Evolutionary conservation across 192 early-diverging fungal species (phyloP).

Genomic region (Globomyces pollinis-pini): DNA sequence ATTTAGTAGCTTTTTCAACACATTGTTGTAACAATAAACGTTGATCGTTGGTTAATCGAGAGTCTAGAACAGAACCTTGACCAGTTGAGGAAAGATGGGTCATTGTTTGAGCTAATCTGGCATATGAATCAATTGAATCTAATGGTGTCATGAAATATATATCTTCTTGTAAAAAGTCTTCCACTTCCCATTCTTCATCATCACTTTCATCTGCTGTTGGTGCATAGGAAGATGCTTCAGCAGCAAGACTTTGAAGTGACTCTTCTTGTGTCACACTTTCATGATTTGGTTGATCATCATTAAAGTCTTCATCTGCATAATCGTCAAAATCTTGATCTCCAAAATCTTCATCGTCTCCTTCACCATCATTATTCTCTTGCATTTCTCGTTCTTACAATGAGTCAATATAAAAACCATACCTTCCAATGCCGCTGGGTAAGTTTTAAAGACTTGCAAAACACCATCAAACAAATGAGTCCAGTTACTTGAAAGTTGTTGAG

Average conservation of each 20-base stretch:
- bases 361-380: constrained; percentile 40
- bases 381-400: constrained; percentile 39
- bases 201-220: constrained; percentile 28
- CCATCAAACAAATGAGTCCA: constrained; percentile 70
- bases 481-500: constrained; percentile 58
- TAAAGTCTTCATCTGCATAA: constrained; percentile 44
- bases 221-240: background rate
- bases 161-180: constrained; percentile 32
- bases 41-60: background rate
- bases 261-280: constrained; percentile 39
- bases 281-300: constrained; percentile 57
- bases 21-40: background rate
- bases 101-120: constrained; percentile 14
- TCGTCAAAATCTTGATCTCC: constrained; percentile 52
- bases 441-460: constrained; percentile 64
- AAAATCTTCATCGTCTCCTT: constrained; percentile 52
- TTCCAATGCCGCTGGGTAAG: constrained; percentile 56
- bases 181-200: constrained; percentile 54
- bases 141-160: constrained; percentile 23
- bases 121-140: constrained; percentile 24
- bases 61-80: background rate
- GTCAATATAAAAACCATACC: constrained; percentile 31
- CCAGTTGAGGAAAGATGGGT: constrained; percentile 2
- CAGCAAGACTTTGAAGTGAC: background rate
- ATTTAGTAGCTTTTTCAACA: background rate